Conservation (phyloP, 225 moss, liverwort and hornwort genomes). For the Thuidium tamariscinum region DNA sequence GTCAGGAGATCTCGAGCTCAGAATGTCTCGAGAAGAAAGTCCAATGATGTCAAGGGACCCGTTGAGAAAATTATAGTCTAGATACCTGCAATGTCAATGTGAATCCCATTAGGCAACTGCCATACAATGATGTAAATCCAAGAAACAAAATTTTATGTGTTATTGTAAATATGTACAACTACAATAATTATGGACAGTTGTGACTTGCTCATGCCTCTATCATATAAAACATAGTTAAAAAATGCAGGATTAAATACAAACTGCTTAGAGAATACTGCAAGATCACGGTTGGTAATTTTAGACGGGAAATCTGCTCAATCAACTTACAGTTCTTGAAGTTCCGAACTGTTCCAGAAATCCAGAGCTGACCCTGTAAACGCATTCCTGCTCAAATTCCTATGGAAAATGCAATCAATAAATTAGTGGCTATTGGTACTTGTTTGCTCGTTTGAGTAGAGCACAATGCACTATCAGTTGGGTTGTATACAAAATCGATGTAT, state of each 20-base stretch:
- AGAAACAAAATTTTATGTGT: neutral
- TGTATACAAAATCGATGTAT: neutral
- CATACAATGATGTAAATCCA: neutral
- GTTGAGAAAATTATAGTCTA: neutral
- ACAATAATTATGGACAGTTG: neutral
- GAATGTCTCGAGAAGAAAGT: neutral
- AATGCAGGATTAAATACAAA: neutral
- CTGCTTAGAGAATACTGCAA: neutral
- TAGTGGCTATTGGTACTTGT: neutral
- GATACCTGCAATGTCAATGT: neutral
- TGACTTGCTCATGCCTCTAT: neutral
- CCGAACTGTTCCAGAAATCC: neutral
- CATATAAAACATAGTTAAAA: neutral
- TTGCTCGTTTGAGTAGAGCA: too few relatives aligned
- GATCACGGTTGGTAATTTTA: neutral
- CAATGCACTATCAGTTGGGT: neutral
- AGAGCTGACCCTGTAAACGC: neutral
- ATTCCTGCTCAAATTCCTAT: conserved; percentile 11
- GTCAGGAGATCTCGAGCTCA: neutral
- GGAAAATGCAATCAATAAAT: neutral
- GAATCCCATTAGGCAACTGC: neutral
- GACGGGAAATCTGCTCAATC: neutral
- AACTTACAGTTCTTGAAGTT: conserved; percentile 3
- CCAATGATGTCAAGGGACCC: neutral
- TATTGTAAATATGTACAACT: neutral